Evolutionary conservation across 2,329 filamentous ascomycete species (phyloP).

Genomic region (Tolypocladium cylindrosporum): DNA sequence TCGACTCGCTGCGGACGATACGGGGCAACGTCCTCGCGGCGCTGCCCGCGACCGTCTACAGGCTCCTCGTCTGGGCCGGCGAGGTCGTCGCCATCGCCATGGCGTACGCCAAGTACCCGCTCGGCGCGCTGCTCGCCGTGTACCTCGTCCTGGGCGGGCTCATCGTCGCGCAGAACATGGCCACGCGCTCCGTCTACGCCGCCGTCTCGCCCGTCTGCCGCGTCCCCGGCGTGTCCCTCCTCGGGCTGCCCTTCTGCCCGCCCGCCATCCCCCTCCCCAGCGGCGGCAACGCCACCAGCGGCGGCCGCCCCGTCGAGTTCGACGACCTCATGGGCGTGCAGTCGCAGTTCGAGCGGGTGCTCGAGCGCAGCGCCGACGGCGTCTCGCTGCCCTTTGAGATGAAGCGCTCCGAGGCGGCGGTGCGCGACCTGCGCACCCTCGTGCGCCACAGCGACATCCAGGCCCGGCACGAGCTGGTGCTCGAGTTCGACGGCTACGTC

Average conservation of each 20-base stretch:
- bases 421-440: conserved; percentile 63
- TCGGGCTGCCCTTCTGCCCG: conserved; percentile 57
- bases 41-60: conserved; percentile 27
- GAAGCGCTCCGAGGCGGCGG: conserved; percentile 64
- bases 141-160: conserved; percentile 50
- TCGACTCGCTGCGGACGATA: conserved; percentile 4
- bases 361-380: conserved; percentile 56
- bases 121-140: conserved; percentile 50
- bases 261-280: conserved; percentile 9
- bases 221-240: conserved; percentile 52
- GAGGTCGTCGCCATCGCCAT: conserved; percentile 51
- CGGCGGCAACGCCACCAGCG: conserved; percentile 5
- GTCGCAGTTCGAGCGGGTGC: conserved; percentile 64
- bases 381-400: conserved; percentile 66
- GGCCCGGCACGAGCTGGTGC: conserved; percentile 58
- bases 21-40: conserved; percentile 22
- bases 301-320: conserved; percentile 46
- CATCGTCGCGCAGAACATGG: conserved; percentile 50
- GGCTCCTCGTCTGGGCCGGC: conserved; percentile 36
- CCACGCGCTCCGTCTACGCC: conserved; percentile 48
- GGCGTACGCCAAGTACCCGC: conserved; percentile 51
- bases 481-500: conserved; percentile 70
- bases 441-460: conserved; percentile 61
- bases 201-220: conserved; percentile 61
- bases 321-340: conserved; percentile 67